Evolutionary conservation across 1,284 basidiomycete genomes (phyloP).

Genomic region (Cutaneotrichosporon sp.): DNA sequence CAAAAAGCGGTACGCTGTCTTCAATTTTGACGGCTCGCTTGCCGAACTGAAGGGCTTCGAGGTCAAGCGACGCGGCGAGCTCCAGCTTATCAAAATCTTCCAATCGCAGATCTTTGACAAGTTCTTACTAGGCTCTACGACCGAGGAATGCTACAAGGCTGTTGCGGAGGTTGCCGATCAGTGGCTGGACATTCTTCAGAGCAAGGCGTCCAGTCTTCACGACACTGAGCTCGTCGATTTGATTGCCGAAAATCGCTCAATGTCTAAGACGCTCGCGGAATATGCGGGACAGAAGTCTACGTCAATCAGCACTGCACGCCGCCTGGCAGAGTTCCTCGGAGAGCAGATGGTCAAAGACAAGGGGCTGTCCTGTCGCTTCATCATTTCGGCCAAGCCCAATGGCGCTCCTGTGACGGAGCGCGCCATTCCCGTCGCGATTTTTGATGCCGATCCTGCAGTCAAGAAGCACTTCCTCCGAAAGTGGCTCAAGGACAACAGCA

Average conservation of each 20-base stretch:
- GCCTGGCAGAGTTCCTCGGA: slow-evolving; percentile 94
- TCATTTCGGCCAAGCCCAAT: slow-evolving; percentile 90
- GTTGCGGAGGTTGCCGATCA: slow-evolving; percentile 93
- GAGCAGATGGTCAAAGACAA: slow-evolving; percentile 99
- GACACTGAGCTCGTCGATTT: slow-evolving; percentile 95
- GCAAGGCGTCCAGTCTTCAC: slow-evolving; percentile 71
- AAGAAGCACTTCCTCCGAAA: slow-evolving; percentile 88
- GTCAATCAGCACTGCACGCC: slow-evolving; percentile 91
- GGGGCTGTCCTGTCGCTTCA: slow-evolving; percentile 96
- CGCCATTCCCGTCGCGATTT: slow-evolving; percentile 97
- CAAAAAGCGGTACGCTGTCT: slow-evolving; percentile 99
- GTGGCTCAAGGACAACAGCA: slow-evolving; percentile 91
- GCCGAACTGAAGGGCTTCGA: slow-evolving; percentile 99
- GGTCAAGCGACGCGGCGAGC: slow-evolving; percentile 94
- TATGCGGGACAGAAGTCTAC: slow-evolving; percentile 97
- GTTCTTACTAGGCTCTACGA: slow-evolving; percentile 86
- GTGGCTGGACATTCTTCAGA: slow-evolving; percentile 95
- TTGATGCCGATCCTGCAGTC: slow-evolving; percentile 86
- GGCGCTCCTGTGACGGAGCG: slow-evolving; percentile 96
- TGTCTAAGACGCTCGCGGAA: slow-evolving; percentile 94
- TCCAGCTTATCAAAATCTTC: slow-evolving; percentile 99
- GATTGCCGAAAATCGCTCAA: slow-evolving; percentile 97
- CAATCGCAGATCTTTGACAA: slow-evolving; percentile 98
- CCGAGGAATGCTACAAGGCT: slow-evolving; percentile 90
- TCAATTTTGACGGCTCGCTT: slow-evolving; percentile 94